Conservation (phyloP, 2,329 filamentous ascomycete species). For the Cordyceps sp. region DNA sequence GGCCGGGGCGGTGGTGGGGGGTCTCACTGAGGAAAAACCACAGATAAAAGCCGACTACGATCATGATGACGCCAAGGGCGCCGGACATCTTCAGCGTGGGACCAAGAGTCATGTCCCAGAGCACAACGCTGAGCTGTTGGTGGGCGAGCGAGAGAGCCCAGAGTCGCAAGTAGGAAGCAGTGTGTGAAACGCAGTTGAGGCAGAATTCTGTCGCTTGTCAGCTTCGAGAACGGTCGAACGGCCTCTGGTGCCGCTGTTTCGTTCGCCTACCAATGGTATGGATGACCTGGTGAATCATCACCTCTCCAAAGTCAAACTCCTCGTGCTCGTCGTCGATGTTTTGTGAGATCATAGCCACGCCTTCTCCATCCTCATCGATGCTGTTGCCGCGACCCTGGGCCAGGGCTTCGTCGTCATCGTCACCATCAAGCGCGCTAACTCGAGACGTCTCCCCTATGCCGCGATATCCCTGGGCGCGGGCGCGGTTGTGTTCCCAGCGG, state of each 20-base stretch:
- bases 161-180: slow-evolving; percentile 92
- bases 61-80: slow-evolving; percentile 56
- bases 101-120: slow-evolving; percentile 91
- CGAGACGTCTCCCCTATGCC: slow-evolving; percentile 79
- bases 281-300: slow-evolving; percentile 98
- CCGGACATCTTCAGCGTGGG: slow-evolving; percentile 55
- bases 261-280: slow-evolving; percentile 75
- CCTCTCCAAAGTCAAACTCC: slow-evolving; percentile 92
- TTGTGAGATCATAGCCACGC: slow-evolving; percentile 75
- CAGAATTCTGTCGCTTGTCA: slow-evolving; percentile 62
- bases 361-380: slow-evolving; percentile 54
- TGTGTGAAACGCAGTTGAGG: slow-evolving; percentile 97
- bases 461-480: slow-evolving; percentile 76
- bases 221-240: slow-evolving; percentile 2
- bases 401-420: slow-evolving; percentile 49
- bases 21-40: slow-evolving; percentile 68
- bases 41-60: slow-evolving; percentile 67
- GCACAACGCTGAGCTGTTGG: slow-evolving; percentile 88
- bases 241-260: too few relatives aligned
- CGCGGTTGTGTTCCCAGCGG: slow-evolving; percentile 80
- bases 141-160: slow-evolving; percentile 96
- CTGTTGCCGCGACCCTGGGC: slow-evolving; percentile 42
- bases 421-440: slow-evolving; percentile 79
- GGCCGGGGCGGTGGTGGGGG: neutral
- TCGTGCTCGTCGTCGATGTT: slow-evolving; percentile 76